phyloP scores from a whole-genome alignment of 164 flowering plant genomes.

The Magnolia officinalis region DNA sequence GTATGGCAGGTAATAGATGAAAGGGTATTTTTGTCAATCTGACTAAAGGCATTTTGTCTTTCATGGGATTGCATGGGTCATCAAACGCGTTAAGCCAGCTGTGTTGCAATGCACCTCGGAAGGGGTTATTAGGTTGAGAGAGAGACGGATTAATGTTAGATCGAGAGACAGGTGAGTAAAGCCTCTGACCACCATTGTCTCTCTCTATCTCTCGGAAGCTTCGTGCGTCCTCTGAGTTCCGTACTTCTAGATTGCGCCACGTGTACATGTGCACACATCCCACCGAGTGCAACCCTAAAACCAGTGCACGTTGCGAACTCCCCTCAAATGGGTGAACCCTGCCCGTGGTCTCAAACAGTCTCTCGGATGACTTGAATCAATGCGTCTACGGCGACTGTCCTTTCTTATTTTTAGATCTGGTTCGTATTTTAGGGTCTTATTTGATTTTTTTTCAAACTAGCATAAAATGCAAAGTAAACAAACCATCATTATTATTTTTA shows the following conservation, averaged over 20 bases:
- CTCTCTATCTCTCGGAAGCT: not conserved
- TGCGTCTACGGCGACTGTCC: no score
- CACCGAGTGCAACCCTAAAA: no score
- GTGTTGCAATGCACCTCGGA: not conserved
- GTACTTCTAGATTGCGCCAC: not conserved
- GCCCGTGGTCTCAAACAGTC: no score
- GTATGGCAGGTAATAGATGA: not conserved
- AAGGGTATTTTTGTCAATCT: conserved; percentile 4
- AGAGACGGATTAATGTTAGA: not conserved
- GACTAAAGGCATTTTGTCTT: not conserved
- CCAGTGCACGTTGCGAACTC: no score
- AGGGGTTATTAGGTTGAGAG: not conserved
- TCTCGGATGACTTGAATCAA: no score
- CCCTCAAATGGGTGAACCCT: no score
- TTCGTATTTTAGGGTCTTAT: no score
- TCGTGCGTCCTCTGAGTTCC: not conserved
- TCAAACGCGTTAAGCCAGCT: conserved; percentile 15
- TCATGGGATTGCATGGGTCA: not conserved
- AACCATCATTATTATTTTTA: no score
- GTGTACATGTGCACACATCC: not conserved
- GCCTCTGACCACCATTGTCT: not conserved
- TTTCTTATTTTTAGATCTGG: no score
- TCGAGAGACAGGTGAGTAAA: not conserved
- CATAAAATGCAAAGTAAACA: no score
- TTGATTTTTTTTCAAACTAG: no score